Evolutionary conservation across 202 grass and related monocot species (phyloP).

Genomic region (Miscanthus sacchariflorus): DNA sequence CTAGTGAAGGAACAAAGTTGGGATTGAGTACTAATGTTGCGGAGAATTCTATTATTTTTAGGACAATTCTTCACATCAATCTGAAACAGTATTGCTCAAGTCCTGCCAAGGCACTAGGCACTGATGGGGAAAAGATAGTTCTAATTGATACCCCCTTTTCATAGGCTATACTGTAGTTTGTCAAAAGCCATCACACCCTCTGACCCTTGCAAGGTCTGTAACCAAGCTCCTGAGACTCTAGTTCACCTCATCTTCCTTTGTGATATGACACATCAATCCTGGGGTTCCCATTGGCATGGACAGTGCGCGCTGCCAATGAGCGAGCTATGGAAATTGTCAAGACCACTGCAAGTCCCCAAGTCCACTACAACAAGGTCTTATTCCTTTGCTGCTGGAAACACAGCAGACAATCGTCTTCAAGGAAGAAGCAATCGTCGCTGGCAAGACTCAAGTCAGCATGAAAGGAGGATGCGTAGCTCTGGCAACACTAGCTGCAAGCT

Average conservation of each 20-base stretch:
- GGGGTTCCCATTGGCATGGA: not conserved
- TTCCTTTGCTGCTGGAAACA: not conserved
- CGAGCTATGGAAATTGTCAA: not conserved
- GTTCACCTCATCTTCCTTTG: not conserved
- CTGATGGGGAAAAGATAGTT: conserved; percentile 6
- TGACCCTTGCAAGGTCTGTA: not conserved
- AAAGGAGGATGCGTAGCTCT: too few species aligned
- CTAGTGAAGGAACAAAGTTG: not conserved
- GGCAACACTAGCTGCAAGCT: not conserved
- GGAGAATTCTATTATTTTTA: not conserved
- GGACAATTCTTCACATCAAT: not conserved
- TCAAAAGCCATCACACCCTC: not conserved
- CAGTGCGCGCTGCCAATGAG: not conserved
- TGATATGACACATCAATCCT: not conserved
- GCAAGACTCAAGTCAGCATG: too few species aligned
- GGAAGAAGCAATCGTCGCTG: too few species aligned
- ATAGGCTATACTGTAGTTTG: conserved; percentile 24
- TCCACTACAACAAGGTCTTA: not conserved
- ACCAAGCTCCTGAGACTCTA: not conserved
- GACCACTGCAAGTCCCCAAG: not conserved
- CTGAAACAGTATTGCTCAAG: not conserved
- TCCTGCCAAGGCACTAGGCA: not conserved
- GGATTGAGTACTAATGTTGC: not conserved
- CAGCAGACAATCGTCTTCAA: not conserved
- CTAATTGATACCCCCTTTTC: not conserved